Conservation (phyloP, 495 filamentous ascomycete genomes). For the Podospora conica region DNA sequence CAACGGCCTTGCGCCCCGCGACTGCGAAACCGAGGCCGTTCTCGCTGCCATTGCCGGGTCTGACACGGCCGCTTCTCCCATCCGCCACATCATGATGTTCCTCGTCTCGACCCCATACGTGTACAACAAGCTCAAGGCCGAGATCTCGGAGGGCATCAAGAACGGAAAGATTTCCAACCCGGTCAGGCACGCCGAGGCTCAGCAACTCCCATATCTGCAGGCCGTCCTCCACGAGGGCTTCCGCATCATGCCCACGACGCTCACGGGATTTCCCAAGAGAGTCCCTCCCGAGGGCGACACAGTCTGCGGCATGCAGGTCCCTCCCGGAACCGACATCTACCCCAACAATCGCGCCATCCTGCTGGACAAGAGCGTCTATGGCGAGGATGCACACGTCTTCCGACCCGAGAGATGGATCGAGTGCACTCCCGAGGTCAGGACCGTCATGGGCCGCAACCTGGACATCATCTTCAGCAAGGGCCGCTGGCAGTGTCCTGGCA, state of each 20-base stretch:
- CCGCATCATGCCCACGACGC: constrained; percentile 19
- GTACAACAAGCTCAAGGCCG: constrained; percentile 49
- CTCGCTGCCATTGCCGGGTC: constrained; percentile 47
- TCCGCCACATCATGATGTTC: constrained; percentile 48
- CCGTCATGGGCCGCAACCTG: background rate
- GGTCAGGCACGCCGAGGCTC: constrained; percentile 54
- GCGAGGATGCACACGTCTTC: constrained; percentile 40
- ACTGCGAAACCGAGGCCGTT: background rate
- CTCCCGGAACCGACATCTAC: constrained; percentile 2
- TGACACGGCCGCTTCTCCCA: constrained; percentile 54
- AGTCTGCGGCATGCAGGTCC: constrained; percentile 36
- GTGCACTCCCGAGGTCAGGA: constrained; percentile 5
- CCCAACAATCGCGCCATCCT: constrained; percentile 36
- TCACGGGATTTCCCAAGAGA: constrained; percentile 15
- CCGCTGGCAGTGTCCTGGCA: constrained; percentile 8
- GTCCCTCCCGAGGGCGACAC: constrained; percentile 33
- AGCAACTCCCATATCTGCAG: constrained; percentile 27
- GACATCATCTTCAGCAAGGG: constrained; percentile 9
- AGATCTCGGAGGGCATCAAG: constrained; percentile 42
- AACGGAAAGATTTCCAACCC: constrained; percentile 44
- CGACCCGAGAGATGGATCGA: constrained; percentile 48
- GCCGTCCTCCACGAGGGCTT: constrained; percentile 28
- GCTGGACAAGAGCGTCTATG: constrained; percentile 36
- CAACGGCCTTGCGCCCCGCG: background rate
- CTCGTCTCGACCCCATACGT: constrained; percentile 38